These are phyloP conservation scores for Cyberlindnera subsufficiens DNA, from an alignment of 805 yeast genomes.

Conservation along the genomic window DNA sequence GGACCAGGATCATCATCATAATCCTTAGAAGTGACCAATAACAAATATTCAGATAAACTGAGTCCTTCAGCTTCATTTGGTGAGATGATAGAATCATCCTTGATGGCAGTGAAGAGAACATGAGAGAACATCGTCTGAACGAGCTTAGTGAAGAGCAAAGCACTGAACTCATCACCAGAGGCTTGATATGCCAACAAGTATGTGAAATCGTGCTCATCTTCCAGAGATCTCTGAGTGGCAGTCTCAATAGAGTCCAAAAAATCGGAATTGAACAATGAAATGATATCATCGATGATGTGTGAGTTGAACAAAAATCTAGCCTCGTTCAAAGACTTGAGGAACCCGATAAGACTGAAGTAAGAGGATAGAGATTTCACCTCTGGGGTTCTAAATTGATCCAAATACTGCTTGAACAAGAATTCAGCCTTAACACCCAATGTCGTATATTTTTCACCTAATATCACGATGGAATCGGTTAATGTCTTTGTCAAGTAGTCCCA, in stretches of 20 bases:
- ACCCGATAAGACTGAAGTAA: constrained; percentile 32
- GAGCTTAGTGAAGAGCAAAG: constrained; percentile 26
- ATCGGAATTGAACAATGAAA: constrained; percentile 14
- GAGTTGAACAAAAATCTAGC: constrained; percentile 16
- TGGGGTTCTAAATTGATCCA: constrained; percentile 15
- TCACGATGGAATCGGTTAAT: constrained; percentile 27
- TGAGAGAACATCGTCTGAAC: constrained; percentile 17
- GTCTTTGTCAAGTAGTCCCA: constrained; percentile 33
- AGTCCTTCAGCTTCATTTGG: not conserved
- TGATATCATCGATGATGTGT: constrained; percentile 20
- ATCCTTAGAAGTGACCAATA: constrained; percentile 9
- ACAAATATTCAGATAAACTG: constrained; percentile 5
- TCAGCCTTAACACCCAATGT: constrained; percentile 16
- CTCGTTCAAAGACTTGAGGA: constrained; percentile 27
- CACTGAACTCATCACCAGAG: constrained; percentile 30
- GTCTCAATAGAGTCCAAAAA: constrained; percentile 18
- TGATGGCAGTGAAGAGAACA: constrained; percentile 7
- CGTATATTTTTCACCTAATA: constrained; percentile 24
- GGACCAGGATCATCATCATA: constrained; percentile 23
- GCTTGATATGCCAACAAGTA: constrained; percentile 30
- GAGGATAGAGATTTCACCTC: constrained; percentile 12
- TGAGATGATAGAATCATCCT: not conserved
- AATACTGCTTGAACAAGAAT: constrained; percentile 21
- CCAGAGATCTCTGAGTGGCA: constrained; percentile 29
- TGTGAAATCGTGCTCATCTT: constrained; percentile 21